phyloP scores from a whole-genome alignment of 768 basidiomycete species.

The Kwoniella dendrophila region DNA sequence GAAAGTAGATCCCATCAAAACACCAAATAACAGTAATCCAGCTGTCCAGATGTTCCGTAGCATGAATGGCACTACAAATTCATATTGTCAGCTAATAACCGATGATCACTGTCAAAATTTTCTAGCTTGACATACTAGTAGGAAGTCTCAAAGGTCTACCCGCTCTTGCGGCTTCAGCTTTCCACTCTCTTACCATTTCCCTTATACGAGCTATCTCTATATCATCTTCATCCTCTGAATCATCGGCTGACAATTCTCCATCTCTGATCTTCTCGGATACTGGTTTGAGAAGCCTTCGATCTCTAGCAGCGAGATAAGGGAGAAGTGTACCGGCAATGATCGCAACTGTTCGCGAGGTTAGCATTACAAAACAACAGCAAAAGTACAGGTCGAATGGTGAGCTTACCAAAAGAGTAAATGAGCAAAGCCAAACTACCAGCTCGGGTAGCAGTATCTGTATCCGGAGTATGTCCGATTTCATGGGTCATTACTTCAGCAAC shows the following conservation, averaged over 20 bases:
- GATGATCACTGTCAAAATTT: too few species aligned
- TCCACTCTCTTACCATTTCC: conserved; percentile 75
- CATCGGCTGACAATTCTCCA: conserved; percentile 56
- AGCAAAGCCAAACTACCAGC: conserved; percentile 87
- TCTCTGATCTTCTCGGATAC: conserved; percentile 57
- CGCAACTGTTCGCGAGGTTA: conserved; percentile 67
- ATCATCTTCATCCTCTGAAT: conserved; percentile 72
- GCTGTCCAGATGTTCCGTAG: conserved; percentile 92
- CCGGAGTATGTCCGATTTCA: conserved; percentile 71
- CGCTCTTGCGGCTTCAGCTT: conserved; percentile 74
- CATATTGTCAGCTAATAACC: not conserved
- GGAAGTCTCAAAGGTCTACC: conserved; percentile 78
- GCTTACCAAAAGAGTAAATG: conserved; percentile 80
- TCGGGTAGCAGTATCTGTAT: conserved; percentile 78
- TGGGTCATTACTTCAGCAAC: conserved; percentile 91
- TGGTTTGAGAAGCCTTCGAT: conserved; percentile 74
- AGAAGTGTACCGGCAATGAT: conserved; percentile 78
- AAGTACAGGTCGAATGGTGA: not conserved
- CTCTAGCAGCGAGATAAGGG: conserved; percentile 78
- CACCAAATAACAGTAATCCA: conserved; percentile 75
- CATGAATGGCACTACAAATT: conserved; percentile 69
- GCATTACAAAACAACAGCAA: not conserved
- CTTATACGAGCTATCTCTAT: conserved; percentile 72
- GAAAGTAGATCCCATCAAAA: conserved; percentile 78
- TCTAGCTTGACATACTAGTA: conserved; percentile 62